Conservation (phyloP, 768 basidiomycete species). For the Mycena latifolia region DNA sequence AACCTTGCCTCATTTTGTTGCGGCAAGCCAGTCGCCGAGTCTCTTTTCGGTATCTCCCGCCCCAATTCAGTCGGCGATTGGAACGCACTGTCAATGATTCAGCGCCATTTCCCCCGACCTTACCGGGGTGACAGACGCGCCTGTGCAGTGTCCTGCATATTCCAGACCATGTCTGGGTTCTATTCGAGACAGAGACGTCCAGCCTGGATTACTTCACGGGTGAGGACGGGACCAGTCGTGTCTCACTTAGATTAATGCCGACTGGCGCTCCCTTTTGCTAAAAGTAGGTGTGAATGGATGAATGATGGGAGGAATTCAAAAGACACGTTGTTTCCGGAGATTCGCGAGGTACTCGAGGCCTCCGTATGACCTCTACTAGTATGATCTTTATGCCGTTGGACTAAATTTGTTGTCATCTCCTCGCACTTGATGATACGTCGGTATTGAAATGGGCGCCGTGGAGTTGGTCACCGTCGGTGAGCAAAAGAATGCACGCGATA, state of each 20-base stretch:
- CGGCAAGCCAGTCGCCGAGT: too few species aligned
- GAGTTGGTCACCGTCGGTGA: background rate
- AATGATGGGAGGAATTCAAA: background rate
- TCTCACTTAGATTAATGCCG: too few species aligned
- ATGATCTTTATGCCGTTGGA: background rate
- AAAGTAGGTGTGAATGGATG: background rate
- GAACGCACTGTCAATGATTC: too few species aligned
- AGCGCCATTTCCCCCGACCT: background rate
- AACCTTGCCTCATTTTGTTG: too few species aligned
- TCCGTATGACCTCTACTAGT: background rate
- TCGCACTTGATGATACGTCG: too few species aligned
- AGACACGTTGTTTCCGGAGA: background rate
- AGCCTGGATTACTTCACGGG: too few species aligned
- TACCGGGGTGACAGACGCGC: background rate
- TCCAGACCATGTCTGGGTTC: background rate
- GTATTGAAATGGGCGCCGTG: background rate
- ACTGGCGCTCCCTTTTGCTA: background rate
- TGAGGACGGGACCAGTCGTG: too few species aligned
- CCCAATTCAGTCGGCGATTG: background rate
- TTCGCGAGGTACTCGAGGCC: constrained; percentile 9
- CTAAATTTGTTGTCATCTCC: background rate
- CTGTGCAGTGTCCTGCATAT: background rate
- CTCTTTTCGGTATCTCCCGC: background rate
- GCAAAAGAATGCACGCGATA: too few species aligned
- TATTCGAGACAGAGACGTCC: too few species aligned